phyloP scores from a whole-genome alignment of 352 stramenopile genomes.

The Phytophthora parvispora region DNA sequence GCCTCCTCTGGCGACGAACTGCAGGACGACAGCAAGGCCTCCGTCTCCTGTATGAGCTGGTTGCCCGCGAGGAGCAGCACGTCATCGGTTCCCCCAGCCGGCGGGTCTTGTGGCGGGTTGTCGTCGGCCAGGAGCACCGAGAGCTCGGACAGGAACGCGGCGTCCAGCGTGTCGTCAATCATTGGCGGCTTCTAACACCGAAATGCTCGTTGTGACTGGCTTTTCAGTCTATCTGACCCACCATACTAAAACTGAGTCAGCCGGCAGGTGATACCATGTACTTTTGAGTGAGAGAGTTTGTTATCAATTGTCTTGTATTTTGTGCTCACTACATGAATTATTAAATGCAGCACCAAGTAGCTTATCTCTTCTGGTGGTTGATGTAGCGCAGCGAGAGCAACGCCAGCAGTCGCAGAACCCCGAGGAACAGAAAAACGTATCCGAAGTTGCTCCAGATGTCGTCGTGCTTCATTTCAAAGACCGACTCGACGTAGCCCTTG shows the following conservation, averaged over 20 bases:
- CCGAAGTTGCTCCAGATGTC: constrained; percentile 31
- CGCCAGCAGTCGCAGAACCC: constrained; percentile 31
- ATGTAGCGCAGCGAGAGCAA: constrained; percentile 44
- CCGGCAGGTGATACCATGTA: not conserved
- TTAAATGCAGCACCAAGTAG: too few species aligned
- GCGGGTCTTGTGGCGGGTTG: not conserved
- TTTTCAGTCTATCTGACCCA: too few species aligned
- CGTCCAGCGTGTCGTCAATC: not conserved
- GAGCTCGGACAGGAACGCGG: constrained; percentile 12
- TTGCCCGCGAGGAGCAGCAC: constrained; percentile 15
- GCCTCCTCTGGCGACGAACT: too few species aligned
- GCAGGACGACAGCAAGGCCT: constrained; percentile 15
- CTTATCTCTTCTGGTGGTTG: constrained; percentile 51
- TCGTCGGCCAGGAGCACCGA: constrained; percentile 5
- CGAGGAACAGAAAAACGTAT: constrained; percentile 35
- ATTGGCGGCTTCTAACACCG: not conserved
- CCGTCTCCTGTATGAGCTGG: constrained; percentile 18
- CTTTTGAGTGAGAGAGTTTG: too few species aligned
- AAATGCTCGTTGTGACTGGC: too few species aligned
- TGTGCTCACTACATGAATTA: too few species aligned
- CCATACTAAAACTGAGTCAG: not conserved
- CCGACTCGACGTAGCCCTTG: constrained; percentile 32
- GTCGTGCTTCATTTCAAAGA: constrained; percentile 31
- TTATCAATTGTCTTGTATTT: too few species aligned
- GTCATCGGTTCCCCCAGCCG: not conserved